Evolutionary conservation across 331 rosid genomes (phyloP).

Genomic region (Malus hybrid): DNA sequence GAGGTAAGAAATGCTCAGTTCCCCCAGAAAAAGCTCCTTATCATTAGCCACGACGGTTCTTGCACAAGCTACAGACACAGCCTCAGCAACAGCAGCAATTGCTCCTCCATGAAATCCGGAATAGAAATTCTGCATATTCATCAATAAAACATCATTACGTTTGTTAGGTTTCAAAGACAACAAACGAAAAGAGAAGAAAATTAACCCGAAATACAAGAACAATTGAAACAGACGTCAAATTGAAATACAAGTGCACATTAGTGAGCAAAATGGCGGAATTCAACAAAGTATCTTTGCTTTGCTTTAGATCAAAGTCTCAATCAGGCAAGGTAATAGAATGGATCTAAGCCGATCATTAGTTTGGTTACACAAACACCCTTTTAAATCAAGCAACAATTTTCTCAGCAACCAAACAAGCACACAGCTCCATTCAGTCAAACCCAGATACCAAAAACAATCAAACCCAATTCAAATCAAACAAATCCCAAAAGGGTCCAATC

Average conservation of each 20-base stretch:
- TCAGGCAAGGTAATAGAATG: not conserved
- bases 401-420: too few relatives aligned
- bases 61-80: constrained; percentile 58
- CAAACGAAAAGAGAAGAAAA: not conserved
- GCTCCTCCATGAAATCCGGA: constrained; percentile 69
- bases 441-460: too few relatives aligned
- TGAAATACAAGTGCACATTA: not conserved
- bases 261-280: not conserved
- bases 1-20: constrained; percentile 68
- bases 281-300: not conserved
- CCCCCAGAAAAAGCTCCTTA: constrained; percentile 75
- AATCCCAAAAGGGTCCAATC: not conserved
- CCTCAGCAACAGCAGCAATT: constrained; percentile 60
- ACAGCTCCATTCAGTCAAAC: too few relatives aligned
- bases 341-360: too few relatives aligned
- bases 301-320: not conserved
- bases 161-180: not conserved
- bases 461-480: not conserved
- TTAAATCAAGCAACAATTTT: too few relatives aligned
- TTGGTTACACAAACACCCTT: too few relatives aligned
- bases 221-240: not conserved
- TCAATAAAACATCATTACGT: not conserved
- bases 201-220: not conserved
- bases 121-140: constrained; percentile 52
- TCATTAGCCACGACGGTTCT: constrained; percentile 58